Conservation (phyloP, 1,284 basidiomycete genomes). For the Gymnopus androsaceus region DNA sequence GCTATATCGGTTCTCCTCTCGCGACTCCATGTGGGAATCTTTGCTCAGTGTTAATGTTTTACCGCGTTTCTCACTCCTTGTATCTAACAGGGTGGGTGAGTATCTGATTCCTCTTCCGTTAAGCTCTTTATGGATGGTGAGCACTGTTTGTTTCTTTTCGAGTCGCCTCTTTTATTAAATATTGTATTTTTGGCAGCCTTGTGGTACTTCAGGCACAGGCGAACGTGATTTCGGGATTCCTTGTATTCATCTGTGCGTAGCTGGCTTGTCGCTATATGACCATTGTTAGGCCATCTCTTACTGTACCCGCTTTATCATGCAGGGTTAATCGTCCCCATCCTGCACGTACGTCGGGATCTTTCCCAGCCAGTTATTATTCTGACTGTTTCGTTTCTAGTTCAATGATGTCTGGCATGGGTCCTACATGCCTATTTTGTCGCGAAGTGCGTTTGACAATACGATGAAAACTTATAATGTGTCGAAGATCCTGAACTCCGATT, state of each 20-base stretch:
- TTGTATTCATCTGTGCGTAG: slow-evolving; percentile 62
- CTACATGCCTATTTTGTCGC: slow-evolving; percentile 63
- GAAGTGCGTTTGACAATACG: slow-evolving; percentile 60
- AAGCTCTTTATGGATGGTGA: too few relatives aligned
- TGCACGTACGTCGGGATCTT: slow-evolving; percentile 43
- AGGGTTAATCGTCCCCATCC: slow-evolving; percentile 69
- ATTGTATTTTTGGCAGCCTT: neutral
- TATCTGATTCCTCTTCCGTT: too few relatives aligned
- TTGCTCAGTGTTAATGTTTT: neutral
- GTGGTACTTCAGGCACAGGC: slow-evolving; percentile 72
- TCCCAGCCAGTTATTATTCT: neutral
- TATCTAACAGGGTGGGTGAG: too few relatives aligned
- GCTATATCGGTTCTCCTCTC: slow-evolving; percentile 53
- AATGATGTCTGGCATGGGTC: slow-evolving; percentile 64
- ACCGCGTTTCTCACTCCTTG: neutral
- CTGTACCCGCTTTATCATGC: neutral
- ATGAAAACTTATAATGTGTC: slow-evolving; percentile 70
- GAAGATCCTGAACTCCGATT: slow-evolving; percentile 60
- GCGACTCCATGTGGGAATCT: slow-evolving; percentile 47
- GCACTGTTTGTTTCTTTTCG: too few relatives aligned
- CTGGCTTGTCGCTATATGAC: neutral
- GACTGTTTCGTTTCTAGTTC: slow-evolving; percentile 38
- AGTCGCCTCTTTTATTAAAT: neutral
- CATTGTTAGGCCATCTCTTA: neutral
- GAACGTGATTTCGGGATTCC: slow-evolving; percentile 77